Conservation (phyloP, 352 stramenopile species). For the Globisporangium canariense region DNA sequence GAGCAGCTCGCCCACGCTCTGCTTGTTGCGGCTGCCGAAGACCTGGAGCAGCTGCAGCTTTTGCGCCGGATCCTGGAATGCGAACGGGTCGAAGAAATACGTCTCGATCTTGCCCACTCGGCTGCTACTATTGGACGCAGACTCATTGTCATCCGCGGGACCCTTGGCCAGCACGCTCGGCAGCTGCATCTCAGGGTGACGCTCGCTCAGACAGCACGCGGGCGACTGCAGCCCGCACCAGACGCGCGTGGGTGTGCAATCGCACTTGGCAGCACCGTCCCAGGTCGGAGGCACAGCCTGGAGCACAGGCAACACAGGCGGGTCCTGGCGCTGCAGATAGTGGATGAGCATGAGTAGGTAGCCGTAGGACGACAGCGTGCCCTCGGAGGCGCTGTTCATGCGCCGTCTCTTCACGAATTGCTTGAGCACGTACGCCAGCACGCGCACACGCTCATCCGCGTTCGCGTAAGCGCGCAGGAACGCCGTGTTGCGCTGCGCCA, state of each 20-base stretch:
- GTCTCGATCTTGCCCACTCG: slow-evolving; percentile 50
- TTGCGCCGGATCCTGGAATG: slow-evolving; percentile 40
- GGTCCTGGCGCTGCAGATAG: slow-evolving; percentile 70
- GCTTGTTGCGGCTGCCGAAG: slow-evolving; percentile 45
- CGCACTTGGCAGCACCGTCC: slow-evolving; percentile 33
- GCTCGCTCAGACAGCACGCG: slow-evolving; percentile 38
- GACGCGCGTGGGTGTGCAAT: slow-evolving; percentile 19
- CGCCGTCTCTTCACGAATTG: slow-evolving; percentile 75
- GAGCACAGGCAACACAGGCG: slow-evolving; percentile 69
- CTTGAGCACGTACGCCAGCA: slow-evolving; percentile 82
- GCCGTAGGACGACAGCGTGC: slow-evolving; percentile 81
- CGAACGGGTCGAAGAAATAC: slow-evolving; percentile 83
- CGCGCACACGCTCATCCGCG: slow-evolving; percentile 66
- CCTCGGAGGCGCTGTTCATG: slow-evolving; percentile 82
- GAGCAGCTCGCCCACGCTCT: slow-evolving; percentile 61
- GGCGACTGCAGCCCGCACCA: slow-evolving; percentile 27
- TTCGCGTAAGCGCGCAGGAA: slow-evolving; percentile 93
- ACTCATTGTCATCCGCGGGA: slow-evolving; percentile 41
- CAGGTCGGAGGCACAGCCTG: slow-evolving; percentile 61
- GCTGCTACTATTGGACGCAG: slow-evolving; percentile 13
- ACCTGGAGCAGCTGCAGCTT: slow-evolving; percentile 39
- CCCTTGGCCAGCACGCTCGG: slow-evolving; percentile 53
- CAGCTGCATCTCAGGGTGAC: slow-evolving; percentile 29
- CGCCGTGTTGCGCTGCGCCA: slow-evolving; percentile 97
- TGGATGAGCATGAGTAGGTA: slow-evolving; percentile 86